Evolutionary conservation across 139 green algal genomes (phyloP), one percentile per base, ranked within the genome.

Genomic region (Volvox africanus): DNA sequence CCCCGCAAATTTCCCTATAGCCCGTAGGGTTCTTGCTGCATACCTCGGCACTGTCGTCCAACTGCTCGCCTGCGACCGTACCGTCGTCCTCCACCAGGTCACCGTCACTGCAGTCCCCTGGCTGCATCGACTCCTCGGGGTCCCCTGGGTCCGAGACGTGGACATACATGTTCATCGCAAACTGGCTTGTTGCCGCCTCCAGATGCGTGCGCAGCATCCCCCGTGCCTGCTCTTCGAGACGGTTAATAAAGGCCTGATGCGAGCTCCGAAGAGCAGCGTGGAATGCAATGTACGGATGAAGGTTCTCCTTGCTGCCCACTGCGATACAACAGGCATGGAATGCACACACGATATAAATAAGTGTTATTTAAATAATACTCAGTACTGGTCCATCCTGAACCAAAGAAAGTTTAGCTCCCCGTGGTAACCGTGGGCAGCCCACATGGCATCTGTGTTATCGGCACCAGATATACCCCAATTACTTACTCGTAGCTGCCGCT

Each of bases 211-310:
- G 91, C 89, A 98, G 93, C 87, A 97, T 91, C 17, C 36, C 67
- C 30, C 93, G 91, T 81, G 96, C 96, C 73, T 94, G 86, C 65
- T 95, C 93, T 89, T 98, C 96, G 32, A 98, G 93, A 20, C 89
- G 82, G 44, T 30, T 78, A 35, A 98, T 93, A 89, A 98, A 98
- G 33, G 55, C 77, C 35, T 96, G 92, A 93, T 97, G 97, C 11
- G 96, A 93, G 55, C 90, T 91, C 30, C 95, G 95, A 73, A 98
- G 95, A 21, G 94, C 93, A 9, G 95, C 95, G 82, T 98, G 94
- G 93, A 98, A 99, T 0, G 97, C 93, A 26, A 95, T 94, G 81
- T 97, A 98, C 0, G 95, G 94, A 30, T 94, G 93, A 90, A 98
- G 92, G 19, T 88, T 93, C 44, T 97, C 94, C 68, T 94, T 93